Evolutionary conservation across 257 asterid species (phyloP), one percentile per base, ranked within the genome.

Genomic region (Fraxinus pennsylvanica): DNA sequence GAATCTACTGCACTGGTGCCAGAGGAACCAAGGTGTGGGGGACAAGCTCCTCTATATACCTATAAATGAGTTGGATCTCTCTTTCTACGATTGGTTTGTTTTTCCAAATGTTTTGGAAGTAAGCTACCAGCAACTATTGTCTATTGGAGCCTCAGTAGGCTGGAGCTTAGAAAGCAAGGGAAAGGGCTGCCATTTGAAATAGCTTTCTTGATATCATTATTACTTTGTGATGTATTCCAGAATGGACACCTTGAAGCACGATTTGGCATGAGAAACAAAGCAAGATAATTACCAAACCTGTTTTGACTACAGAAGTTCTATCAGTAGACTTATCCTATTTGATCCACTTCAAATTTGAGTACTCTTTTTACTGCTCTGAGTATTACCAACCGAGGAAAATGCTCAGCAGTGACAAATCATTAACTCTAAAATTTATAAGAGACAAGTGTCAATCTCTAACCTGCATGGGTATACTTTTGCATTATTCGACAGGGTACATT

Each of bases 161-260:
- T 45, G 54, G 54, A 14, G 54, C 19, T 45, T 45, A 45, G 54
- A 45, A 45, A 45, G 54, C 54, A 45, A 45, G 54, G 54, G 54
- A 12, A 45, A 13, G 4, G 19, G 54, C 17, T 45, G 54, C 54
- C 17, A 45, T 45, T 45, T 2, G 17, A 5, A 5, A 2, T 13
- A 12, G 19, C 19, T 45, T 43, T 45, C 54, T 45, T 13, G 6
- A 14, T 13, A 45, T 13, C 5, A 45, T 45, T 45, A 45, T 45
- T 45, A 45, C 19, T 45, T 13, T 45, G 1, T 45, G 1, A 3
- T 45, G 17, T 2, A 45, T 12, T 45, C 17, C 52, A 4, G 5
- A 45, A 12, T 45, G 19, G 54, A 45, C 54, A 45, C 19, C 17
- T 45, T 45, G 59, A 75, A 74, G 74, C 69, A 63, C 63, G n/a